Conservation (phyloP, 2,329 filamentous ascomycete species). For the Botrytis sinoallii region DNA sequence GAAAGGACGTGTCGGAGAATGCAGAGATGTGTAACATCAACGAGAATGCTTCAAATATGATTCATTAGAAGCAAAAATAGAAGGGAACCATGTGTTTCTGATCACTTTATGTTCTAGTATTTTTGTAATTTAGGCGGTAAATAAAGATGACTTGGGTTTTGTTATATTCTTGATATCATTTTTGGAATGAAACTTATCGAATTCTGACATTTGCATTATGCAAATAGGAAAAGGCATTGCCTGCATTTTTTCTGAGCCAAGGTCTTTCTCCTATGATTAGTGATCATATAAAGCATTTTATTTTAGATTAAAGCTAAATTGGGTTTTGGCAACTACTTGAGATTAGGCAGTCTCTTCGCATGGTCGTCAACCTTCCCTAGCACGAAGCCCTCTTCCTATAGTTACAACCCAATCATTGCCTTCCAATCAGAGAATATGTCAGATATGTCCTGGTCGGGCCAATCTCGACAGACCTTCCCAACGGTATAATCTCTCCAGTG, state of each 20-base stretch:
- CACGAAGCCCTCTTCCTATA: no score
- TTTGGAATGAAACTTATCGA: background rate
- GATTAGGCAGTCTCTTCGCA: background rate
- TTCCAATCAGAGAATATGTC: background rate
- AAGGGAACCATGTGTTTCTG: background rate
- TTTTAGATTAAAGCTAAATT: background rate
- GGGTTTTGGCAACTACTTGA: no score
- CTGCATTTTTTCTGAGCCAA: background rate
- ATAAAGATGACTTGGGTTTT: background rate
- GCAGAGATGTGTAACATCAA: background rate
- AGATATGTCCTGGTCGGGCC: background rate
- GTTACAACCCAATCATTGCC: no score
- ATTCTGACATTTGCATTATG: background rate
- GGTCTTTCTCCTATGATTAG: background rate
- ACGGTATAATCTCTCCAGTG: background rate
- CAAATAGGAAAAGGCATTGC: fast-evolving
- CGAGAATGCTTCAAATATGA: background rate
- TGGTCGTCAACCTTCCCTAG: background rate
- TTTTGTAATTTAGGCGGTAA: background rate
- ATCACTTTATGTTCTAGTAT: background rate
- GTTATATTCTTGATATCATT: background rate
- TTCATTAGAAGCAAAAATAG: background rate
- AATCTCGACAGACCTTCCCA: background rate
- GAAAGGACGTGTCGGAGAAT: background rate
- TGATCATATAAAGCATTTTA: background rate